Conservation (phyloP, 2,329 filamentous ascomycete genomes). For the Phialophora verrucosa region DNA sequence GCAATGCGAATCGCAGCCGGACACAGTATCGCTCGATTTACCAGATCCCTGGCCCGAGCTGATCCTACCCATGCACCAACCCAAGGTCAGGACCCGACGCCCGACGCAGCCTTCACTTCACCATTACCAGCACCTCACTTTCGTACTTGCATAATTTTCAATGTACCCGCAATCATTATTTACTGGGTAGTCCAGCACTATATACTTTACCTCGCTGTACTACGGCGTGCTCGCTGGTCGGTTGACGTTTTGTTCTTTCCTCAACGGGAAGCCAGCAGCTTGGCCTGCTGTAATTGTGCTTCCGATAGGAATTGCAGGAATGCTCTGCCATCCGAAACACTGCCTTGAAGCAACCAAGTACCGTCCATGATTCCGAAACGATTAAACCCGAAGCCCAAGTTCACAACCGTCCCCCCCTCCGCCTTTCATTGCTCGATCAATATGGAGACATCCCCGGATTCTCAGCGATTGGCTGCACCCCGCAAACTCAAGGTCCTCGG, state of each 20-base stretch:
- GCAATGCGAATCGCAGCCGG: no score
- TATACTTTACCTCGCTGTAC: neutral
- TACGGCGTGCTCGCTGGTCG: neutral
- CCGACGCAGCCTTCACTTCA: neutral
- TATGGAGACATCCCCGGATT: neutral
- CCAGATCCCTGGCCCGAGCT: no score
- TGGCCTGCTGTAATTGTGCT: neutral
- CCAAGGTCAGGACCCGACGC: no score
- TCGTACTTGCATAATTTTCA: neutral
- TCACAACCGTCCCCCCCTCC: neutral
- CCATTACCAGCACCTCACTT: neutral
- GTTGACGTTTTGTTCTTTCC: slow-evolving; percentile 2
- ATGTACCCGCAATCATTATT: neutral
- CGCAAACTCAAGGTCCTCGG: slow-evolving; percentile 9
- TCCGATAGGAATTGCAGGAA: neutral
- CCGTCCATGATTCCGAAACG: neutral
- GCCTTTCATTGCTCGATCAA: neutral
- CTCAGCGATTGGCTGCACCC: slow-evolving; percentile 6
- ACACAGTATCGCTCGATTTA: no score
- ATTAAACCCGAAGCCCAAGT: neutral
- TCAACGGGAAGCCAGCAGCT: neutral
- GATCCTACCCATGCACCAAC: no score
- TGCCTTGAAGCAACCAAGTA: neutral
- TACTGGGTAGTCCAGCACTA: neutral
- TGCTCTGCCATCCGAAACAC: neutral